These are phyloP conservation scores for Mycena galopus DNA, from an alignment of 768 basidiomycete species.

Conservation along the genomic window DNA sequence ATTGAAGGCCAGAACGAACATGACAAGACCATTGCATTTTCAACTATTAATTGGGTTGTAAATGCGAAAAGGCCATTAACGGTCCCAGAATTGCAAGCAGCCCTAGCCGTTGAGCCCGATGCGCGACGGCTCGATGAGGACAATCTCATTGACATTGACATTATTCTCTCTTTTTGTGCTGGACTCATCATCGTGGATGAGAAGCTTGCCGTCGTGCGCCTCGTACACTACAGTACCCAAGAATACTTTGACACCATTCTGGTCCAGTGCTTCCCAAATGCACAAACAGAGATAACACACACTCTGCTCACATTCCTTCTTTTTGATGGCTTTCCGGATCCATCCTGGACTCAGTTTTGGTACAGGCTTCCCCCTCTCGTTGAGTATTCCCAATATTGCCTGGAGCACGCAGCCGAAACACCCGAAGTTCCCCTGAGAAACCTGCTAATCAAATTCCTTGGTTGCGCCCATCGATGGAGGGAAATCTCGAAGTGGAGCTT, in stretches of 20 bases:
- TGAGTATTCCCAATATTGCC: no score
- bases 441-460: not conserved
- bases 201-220: no score
- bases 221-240: not conserved
- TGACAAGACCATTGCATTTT: no score
- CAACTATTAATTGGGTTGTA: no score
- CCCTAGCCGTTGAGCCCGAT: no score
- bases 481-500: not conserved
- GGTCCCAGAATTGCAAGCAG: no score
- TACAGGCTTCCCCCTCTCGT: no score
- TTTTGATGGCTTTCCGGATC: not conserved
- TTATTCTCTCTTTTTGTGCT: not conserved
- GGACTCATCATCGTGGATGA: no score
- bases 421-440: not conserved
- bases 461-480: not conserved
- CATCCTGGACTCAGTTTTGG: not conserved
- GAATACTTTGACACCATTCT: not conserved
- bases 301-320: not conserved
- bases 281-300: not conserved
- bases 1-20: no score
- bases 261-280: not conserved
- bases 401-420: not conserved
- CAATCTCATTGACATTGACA: not conserved
- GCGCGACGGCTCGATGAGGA: not conserved
- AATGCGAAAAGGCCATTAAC: no score